Conservation (phyloP, 306 rosid genomes). For the barrel medic (Medicago truncatula) region MtrunA17r5.0-ANR NC_053048.1:55889501-55890000, state of each 20-base stretch:
- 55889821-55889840: constrained; percentile 33
- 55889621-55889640: constrained; percentile 6
- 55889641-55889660: constrained; percentile 35
- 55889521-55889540: constrained; percentile 43
- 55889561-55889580: not conserved
- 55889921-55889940: too few relatives aligned
- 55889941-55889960: too few relatives aligned
- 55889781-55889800: too few relatives aligned
- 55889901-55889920: too few relatives aligned
- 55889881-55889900: too few relatives aligned
- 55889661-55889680: constrained; percentile 7
- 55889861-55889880: not conserved
- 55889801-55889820: constrained; percentile 38
- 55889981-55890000: too few relatives aligned
- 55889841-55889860: constrained; percentile 25
- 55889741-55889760: not conserved
- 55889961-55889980: too few relatives aligned
- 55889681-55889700: constrained; percentile 33
- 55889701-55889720: constrained; percentile 15
- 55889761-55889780: too few relatives aligned
- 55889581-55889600: constrained; percentile 12
- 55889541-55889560: constrained; percentile 44
- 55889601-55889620: constrained; percentile 34
- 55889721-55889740: constrained; percentile 44
- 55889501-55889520: constrained; percentile 53